A percentile compares a stretch with the other conserved stretches of the same genome.
Evolutionary conservation across 2,329 filamentous ascomycete species (phyloP).

Genomic region (Elsinoe ampelina): DNA sequence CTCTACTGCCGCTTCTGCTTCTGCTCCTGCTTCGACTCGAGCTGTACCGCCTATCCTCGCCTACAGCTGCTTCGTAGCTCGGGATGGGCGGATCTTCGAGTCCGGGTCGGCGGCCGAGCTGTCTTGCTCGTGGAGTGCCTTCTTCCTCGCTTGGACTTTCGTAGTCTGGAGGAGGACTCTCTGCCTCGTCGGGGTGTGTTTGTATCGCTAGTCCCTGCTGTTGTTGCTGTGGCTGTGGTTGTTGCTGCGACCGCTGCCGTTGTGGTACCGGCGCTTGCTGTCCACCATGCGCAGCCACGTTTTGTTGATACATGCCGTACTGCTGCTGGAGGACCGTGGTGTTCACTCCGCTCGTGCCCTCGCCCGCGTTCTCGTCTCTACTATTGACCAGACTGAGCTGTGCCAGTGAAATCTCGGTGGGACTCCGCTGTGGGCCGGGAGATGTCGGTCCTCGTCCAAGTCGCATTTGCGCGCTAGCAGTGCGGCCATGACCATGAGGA

Average conservation of each 20-base stretch:
- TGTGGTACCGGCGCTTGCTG: constrained; percentile 5
- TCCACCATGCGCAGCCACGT: constrained; percentile 19
- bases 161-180: constrained; percentile 38
- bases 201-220: constrained; percentile 10
- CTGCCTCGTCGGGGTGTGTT: constrained; percentile 17
- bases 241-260: background rate
- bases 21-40: constrained; percentile 5
- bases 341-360: constrained; percentile 52
- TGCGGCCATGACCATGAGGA: constrained; percentile 50
- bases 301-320: constrained; percentile 17
- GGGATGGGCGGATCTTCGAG: constrained; percentile 58
- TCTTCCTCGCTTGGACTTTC: constrained; percentile 32
- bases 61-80: constrained; percentile 68
- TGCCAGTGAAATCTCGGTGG: constrained; percentile 90
- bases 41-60: constrained; percentile 15
- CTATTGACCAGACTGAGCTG: constrained; percentile 66
- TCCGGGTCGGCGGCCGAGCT: constrained; percentile 15
- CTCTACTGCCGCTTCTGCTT: background rate
- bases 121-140: constrained; percentile 21
- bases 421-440: constrained; percentile 79
- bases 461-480: constrained; percentile 69
- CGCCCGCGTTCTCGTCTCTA: constrained; percentile 51
- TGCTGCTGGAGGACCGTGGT: constrained; percentile 11
- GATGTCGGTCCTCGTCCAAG: constrained; percentile 58
- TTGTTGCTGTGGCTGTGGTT: background rate